Conservation (phyloP, 2,329 filamentous ascomycete species). For the Colletotrichum eleusines region DNA sequence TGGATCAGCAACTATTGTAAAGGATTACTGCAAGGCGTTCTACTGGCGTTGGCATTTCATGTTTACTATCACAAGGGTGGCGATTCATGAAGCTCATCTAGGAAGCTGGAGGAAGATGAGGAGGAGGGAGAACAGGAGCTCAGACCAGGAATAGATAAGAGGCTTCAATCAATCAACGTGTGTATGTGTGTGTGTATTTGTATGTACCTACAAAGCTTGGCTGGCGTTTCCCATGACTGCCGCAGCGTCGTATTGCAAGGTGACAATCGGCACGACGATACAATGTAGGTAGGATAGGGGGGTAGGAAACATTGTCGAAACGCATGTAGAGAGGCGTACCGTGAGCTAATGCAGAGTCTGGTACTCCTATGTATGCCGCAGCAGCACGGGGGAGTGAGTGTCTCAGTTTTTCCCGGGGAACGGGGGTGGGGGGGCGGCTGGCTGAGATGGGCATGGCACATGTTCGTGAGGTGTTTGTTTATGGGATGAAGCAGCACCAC, state of each 20-base stretch:
- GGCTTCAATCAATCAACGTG: neutral
- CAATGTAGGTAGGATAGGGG: neutral
- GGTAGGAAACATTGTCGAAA: neutral
- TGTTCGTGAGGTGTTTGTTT: constrained; percentile 14
- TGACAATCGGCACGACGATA: neutral
- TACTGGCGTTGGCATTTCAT: constrained; percentile 18
- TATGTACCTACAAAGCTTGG: neutral
- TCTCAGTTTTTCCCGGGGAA: constrained; percentile 4
- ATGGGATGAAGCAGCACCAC: neutral
- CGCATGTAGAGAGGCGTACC: constrained; percentile 2
- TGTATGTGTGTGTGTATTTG: too few species aligned
- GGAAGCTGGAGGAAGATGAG: neutral
- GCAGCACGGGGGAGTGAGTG: constrained; percentile 16
- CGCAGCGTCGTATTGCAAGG: neutral
- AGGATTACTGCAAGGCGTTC: constrained; percentile 21
- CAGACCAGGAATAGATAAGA: constrained; percentile 9
- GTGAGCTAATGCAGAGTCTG: neutral
- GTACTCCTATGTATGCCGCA: constrained; percentile 10
- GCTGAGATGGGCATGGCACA: constrained; percentile 21
- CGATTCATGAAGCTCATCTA: neutral
- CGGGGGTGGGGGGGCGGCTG: neutral
- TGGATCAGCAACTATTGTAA: constrained; percentile 16
- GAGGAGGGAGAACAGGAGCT: neutral
- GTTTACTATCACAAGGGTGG: neutral
- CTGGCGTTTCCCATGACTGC: neutral